These are phyloP conservation scores for Colletotrichum tropicicola DNA, from an alignment of 2,329 filamentous ascomycete species.

Conservation along the genomic window DNA sequence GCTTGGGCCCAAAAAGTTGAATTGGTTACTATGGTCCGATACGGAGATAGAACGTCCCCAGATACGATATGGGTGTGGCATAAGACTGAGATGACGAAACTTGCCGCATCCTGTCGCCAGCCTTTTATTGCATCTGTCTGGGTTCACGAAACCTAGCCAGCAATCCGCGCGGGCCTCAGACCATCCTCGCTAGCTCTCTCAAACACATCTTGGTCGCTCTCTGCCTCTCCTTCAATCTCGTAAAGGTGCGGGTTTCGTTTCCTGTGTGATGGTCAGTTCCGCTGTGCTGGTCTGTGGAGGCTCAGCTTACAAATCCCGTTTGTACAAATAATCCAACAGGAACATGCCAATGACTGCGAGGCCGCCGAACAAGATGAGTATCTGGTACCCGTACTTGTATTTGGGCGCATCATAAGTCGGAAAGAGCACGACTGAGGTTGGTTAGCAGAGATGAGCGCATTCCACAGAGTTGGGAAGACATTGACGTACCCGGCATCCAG, in stretches of 20 bases:
- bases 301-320: not conserved
- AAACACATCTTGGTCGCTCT: not conserved
- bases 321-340: conserved; percentile 1
- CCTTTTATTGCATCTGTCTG: no score
- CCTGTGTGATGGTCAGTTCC: not conserved
- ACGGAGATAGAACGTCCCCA: no score
- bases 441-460: not conserved
- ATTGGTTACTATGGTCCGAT: no score
- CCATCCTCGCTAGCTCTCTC: not conserved
- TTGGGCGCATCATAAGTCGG: conserved; percentile 43
- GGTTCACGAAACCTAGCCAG: no score
- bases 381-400: conserved; percentile 44
- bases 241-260: not conserved
- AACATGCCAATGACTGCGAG: conserved; percentile 33
- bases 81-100: no score
- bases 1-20: no score
- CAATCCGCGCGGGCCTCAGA: no score
- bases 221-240: not conserved
- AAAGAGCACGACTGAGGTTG: conserved; percentile 37
- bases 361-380: conserved; percentile 42
- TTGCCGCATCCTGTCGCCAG: no score
- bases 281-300: no score
- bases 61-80: no score
- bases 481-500: conserved; percentile 3
- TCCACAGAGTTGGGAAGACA: not conserved